Percentiles rank a stretch among this genome's conserved stretches.
These are phyloP conservation scores for Coemansia sp. DNA, from an alignment of 192 early-diverging fungal species.

Conservation along the genomic window DNA sequence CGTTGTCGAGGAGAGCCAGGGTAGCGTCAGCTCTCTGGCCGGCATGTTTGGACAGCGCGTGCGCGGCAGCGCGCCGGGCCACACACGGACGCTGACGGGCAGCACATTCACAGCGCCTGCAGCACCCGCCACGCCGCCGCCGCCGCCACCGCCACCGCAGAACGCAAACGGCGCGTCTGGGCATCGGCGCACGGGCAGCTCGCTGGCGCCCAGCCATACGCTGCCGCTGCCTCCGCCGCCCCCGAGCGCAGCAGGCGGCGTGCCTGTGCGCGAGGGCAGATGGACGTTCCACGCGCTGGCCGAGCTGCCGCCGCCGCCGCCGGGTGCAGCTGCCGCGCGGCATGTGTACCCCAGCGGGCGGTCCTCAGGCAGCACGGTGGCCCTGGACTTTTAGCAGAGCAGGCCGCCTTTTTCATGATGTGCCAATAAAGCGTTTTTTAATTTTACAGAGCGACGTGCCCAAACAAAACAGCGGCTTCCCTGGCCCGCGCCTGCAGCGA, in stretches of 20 bases:
- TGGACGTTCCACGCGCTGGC: constrained; percentile 44
- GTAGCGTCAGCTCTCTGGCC: constrained; percentile 46
- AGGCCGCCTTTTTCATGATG: no score
- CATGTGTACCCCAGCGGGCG: constrained; percentile 43
- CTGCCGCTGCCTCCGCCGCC: constrained; percentile 36
- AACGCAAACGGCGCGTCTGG: neutral
- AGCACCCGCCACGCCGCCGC: constrained; percentile 21
- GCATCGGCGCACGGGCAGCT: constrained; percentile 20
- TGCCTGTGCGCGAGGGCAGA: constrained; percentile 43
- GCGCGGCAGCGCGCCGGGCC: constrained; percentile 11
- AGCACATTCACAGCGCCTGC: constrained; percentile 10
- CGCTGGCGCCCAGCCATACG: constrained; percentile 21
- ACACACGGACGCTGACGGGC: constrained; percentile 5
- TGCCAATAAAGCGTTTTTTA: no score
- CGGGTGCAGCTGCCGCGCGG: constrained; percentile 6
- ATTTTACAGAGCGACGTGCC: no score
- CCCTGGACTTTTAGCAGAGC: constrained; percentile 25
- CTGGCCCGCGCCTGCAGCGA: no score
- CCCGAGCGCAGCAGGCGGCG: constrained; percentile 3
- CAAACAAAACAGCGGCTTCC: no score
- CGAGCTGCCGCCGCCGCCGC: constrained; percentile 31
- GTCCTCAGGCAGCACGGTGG: constrained; percentile 27
- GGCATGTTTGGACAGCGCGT: constrained; percentile 49
- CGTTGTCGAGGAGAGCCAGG: constrained; percentile 44
- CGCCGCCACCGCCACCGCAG: constrained; percentile 10